Conservation (phyloP, 495 filamentous ascomycete genomes). For the Lentithecium fluviatile region DNA sequence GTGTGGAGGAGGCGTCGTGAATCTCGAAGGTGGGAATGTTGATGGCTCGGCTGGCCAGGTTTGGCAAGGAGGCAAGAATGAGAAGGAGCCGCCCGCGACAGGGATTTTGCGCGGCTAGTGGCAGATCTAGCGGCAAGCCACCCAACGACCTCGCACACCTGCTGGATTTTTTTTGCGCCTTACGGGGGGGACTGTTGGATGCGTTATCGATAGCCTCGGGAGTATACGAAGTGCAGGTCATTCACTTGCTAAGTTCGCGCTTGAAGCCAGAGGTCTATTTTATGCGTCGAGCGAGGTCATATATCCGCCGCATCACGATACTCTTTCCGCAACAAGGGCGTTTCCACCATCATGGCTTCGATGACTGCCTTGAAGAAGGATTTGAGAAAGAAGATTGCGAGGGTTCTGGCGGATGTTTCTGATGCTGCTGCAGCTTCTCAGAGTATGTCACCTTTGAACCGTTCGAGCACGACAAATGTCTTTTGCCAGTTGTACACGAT, state of each 20-base stretch:
- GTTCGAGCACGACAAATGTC: no score
- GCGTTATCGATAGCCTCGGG: no score
- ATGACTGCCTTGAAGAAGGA: conserved; percentile 69
- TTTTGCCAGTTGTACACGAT: neutral
- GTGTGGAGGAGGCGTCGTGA: conserved; percentile 12
- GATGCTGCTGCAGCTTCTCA: conserved; percentile 59
- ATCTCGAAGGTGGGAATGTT: conserved; percentile 14
- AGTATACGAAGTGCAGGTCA: neutral
- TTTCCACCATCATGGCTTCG: conserved; percentile 44
- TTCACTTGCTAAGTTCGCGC: neutral
- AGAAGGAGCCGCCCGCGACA: conserved; percentile 23
- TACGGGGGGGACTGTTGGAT: no score
- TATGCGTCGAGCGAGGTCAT: neutral
- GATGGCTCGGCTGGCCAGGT: conserved; percentile 5
- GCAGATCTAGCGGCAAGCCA: conserved; percentile 17
- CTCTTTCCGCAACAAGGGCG: conserved; percentile 24
- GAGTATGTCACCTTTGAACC: conserved; percentile 54
- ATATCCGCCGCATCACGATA: conserved; percentile 2
- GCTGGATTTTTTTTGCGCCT: neutral
- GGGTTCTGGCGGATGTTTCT: conserved; percentile 57
- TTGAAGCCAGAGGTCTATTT: neutral
- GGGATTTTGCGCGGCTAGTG: conserved; percentile 21
- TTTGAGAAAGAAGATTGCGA: conserved; percentile 66
- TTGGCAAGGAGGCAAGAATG: conserved; percentile 27
- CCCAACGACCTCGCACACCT: conserved; percentile 1